Evolutionary conservation across 2,329 filamentous ascomycete genomes (phyloP).

Genomic region (Arthrobotrys entomopaga): DNA sequence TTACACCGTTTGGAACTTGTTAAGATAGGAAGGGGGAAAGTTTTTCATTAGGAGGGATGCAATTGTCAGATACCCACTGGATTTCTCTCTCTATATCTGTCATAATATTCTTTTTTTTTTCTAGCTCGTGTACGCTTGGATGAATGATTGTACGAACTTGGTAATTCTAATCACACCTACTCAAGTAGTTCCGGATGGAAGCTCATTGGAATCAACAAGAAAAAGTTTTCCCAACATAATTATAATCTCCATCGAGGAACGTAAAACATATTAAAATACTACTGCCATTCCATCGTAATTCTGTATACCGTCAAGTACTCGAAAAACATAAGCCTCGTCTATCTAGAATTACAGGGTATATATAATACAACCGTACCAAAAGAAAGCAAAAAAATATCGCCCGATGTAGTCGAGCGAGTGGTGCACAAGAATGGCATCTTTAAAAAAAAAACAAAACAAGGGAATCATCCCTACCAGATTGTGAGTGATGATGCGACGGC

Average conservation of each 20-base stretch:
- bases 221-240: no score
- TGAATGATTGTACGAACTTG: constrained; percentile 30
- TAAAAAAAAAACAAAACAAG: constrained; percentile 1
- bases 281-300: constrained; percentile 16
- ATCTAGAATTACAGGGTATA: constrained; percentile 55
- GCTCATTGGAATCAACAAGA: no score
- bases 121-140: constrained; percentile 4
- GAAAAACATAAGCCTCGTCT: constrained; percentile 30
- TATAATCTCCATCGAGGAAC: no score
- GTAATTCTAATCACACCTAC: constrained; percentile 36
- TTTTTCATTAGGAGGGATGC: constrained; percentile 10
- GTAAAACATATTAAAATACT: no score
- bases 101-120: neutral
- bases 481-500: no score
- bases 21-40: neutral
- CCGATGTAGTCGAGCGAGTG: no score
- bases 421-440: no score
- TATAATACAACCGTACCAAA: constrained; percentile 21
- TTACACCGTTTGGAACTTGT: neutral
- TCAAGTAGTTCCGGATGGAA: no score
- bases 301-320: constrained; percentile 24
- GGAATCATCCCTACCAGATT: neutral
- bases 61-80: constrained; percentile 2
- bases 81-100: constrained; percentile 13
- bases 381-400: neutral